Percentiles rank a stretch among this genome's conserved stretches.
Evolutionary conservation across 495 filamentous ascomycete genomes (phyloP).

Genomic region (Tirmania nivea): DNA sequence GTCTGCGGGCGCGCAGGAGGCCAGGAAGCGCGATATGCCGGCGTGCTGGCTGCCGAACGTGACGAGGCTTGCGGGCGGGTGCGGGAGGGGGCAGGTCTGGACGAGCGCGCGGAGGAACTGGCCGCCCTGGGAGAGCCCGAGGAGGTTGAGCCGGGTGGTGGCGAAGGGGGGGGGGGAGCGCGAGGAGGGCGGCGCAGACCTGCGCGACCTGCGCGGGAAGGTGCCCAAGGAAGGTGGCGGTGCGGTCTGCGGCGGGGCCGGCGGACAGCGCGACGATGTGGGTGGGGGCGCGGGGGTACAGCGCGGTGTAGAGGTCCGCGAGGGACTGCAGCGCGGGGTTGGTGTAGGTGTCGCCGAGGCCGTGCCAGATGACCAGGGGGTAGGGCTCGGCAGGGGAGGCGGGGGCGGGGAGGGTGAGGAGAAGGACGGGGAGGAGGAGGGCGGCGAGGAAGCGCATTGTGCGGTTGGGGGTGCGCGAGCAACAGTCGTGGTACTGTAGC

Average conservation of each 20-base stretch:
- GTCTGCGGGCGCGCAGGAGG: constrained; percentile 38
- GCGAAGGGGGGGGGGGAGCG: constrained; percentile 49
- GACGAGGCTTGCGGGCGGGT: constrained; percentile 53
- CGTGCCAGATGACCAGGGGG: constrained; percentile 89
- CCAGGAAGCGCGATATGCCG: constrained; percentile 65
- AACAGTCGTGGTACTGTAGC: too few species aligned
- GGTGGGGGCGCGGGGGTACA: constrained; percentile 64
- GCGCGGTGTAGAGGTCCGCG: constrained; percentile 30
- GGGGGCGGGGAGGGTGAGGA: neutral
- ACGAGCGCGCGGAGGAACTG: constrained; percentile 88
- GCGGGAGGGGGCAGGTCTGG: constrained; percentile 64
- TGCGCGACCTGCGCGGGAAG: constrained; percentile 53
- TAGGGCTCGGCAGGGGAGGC: constrained; percentile 29
- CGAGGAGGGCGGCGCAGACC: constrained; percentile 60
- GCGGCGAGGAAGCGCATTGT: too few species aligned
- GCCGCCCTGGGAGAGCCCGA: constrained; percentile 90
- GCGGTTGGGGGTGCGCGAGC: too few species aligned
- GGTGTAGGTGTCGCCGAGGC: constrained; percentile 50
- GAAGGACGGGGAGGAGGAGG: neutral
- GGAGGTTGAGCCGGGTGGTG: constrained; percentile 51
- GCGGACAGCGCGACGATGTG: constrained; percentile 61
- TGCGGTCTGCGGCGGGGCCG: constrained; percentile 42
- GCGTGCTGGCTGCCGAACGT: constrained; percentile 91
- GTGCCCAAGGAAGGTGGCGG: constrained; percentile 78
- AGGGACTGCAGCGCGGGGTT: constrained; percentile 49